Evolutionary conservation across 257 asterid species (phyloP).

Genomic region (Solanum chilense): DNA sequence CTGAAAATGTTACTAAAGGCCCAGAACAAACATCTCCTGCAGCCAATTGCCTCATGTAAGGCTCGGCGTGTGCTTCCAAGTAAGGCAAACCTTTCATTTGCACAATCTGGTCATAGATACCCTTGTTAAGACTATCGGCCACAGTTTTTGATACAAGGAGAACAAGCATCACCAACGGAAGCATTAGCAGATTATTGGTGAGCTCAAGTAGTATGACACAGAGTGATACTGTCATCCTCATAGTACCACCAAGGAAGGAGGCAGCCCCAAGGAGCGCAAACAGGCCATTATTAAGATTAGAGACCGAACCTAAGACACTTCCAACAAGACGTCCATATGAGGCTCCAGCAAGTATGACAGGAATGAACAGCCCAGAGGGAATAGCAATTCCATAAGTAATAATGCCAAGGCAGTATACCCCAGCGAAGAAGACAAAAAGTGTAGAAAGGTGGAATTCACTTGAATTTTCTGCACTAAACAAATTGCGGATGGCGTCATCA

Average conservation of each 20-base stretch:
- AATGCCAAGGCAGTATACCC: conserved; percentile 58
- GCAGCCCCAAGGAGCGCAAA: conserved; percentile 94
- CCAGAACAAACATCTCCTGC: conserved; percentile 93
- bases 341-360: conserved; percentile 98
- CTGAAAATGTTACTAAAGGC: conserved; percentile 63
- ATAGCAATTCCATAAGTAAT: conserved; percentile 88
- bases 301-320: conserved; percentile 45
- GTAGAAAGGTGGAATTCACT: conserved; percentile 56
- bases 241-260: conserved; percentile 96
- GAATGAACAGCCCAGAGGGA: conserved; percentile 96
- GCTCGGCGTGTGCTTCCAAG: conserved; percentile 91
- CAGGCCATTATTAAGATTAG: conserved; percentile 62
- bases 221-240: conserved; percentile 97
- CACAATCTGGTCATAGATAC: conserved; percentile 92
- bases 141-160: conserved; percentile 88
- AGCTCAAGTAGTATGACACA: conserved; percentile 90
- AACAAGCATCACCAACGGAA: conserved; percentile 86
- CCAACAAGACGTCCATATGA: conserved; percentile 89
- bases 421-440: conserved; percentile 46
- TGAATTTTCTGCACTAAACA: conserved; percentile 37
- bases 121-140: conserved; percentile 74
- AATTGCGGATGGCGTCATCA: conserved; percentile 87
- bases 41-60: conserved; percentile 77
- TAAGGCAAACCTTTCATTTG: conserved; percentile 89
- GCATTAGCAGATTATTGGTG: conserved; percentile 80